Base-by-base conservation (phyloP, 1,284 basidiomycete genomes). In the Rhodotorula mucilaginosa region DNA sequence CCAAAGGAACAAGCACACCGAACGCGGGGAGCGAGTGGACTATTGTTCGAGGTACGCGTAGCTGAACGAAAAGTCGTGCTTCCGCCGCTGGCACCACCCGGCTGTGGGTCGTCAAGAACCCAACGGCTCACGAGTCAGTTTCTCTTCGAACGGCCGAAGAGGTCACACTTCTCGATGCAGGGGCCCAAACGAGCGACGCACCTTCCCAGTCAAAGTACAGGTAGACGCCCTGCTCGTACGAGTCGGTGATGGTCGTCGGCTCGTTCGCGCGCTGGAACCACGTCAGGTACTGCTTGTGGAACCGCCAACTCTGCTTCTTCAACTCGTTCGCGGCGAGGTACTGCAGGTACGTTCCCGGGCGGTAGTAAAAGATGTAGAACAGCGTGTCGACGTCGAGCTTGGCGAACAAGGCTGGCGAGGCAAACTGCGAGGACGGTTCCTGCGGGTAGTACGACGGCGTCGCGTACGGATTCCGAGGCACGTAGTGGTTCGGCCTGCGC, bases 231-330 rank as follows among this genome's bases (percentile, higher is more conserved):
- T 99, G 94, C 83, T 99, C 97, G 81, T 98, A 99, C 82, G 99
- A 97, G 79, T 98, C 96, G 61, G 97, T 99, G 81, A 99, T 98
- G 6, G 93, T 93, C 81, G 97, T 93, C n/a, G 97, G 97, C 81
- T 99, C 95, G 31, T 93, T 95, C 80, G 97, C 93, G 65, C 97
- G 88, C 82, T 99, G 97, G 88, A 99, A 99, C 97, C 97, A 99
- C 52, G 97, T 99, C 73, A 99, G 83, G 82, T 98, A 99, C 83
- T 99, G 98, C 77, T 97, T 93, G 82, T 99, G 97, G 86, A 99
- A 99, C 67, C 97, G 89, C 97, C 97, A 99, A 68, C 92, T 95
- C 82, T 98, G 96, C 72, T 92, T 88, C 84, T 99, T 99, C 74
- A 99, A 85, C 83, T 99, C 97, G 80, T 93, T 93, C 12, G 97